A percentile compares a stretch with the other conserved stretches of the same genome.
Conservation (phyloP, 1,284 basidiomycete genomes). For the Apiotrichum gracile region DNA sequence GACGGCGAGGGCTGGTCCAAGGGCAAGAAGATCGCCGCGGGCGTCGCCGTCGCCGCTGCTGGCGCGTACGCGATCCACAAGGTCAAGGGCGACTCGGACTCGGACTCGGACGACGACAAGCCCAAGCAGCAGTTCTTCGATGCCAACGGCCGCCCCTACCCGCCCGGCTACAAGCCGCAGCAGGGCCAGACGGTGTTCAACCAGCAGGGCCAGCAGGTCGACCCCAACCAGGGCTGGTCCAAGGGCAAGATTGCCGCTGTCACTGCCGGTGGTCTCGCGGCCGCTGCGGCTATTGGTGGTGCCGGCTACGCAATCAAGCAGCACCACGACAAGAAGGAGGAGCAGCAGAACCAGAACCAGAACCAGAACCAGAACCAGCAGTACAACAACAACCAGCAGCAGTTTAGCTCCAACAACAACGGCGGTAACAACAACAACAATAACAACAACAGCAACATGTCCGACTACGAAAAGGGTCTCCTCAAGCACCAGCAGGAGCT, state of each 20-base stretch:
- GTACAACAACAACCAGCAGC: neutral
- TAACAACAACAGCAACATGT: neutral
- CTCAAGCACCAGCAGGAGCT: neutral
- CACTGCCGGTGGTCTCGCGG: neutral
- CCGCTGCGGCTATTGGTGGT: neutral
- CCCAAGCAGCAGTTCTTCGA: neutral
- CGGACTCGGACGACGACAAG: neutral
- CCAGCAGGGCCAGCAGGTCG: neutral
- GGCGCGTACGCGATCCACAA: neutral
- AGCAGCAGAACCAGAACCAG: neutral
- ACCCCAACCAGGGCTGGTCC: slow-evolving; percentile 5
- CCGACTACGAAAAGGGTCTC: neutral
- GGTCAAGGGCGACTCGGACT: neutral
- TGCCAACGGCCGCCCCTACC: neutral
- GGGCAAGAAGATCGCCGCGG: neutral
- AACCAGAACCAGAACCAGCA: neutral
- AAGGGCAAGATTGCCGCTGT: slow-evolving; percentile 10
- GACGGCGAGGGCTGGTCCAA: neutral
- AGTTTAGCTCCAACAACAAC: neutral
- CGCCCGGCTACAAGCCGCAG: neutral
- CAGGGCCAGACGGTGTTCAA: neutral
- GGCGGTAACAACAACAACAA: neutral
- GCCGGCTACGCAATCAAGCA: slow-evolving; percentile 2
- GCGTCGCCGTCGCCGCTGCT: neutral
- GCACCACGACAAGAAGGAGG: slow-evolving; percentile 3